Base-by-base conservation (phyloP, 202 grass and related monocot genomes). In the Musa balbisiana region DNA sequence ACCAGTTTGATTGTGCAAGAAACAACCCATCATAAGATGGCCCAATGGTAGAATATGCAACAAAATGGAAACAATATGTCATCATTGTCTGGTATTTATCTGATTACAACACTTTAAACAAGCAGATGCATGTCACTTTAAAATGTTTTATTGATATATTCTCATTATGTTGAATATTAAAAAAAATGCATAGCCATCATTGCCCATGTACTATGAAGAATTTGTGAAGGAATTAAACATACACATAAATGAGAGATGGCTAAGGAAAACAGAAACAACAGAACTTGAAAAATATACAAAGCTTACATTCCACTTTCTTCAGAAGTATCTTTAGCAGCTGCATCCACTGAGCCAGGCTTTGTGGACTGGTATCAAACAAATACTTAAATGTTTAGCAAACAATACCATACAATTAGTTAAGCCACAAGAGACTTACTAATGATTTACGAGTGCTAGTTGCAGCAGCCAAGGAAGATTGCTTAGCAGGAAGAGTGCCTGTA, bases 281-380 rank as follows among this genome's bases (percentile, higher is more conserved):
- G 49, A 65, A 66, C 20, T 51, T 9, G 20, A 23, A 27, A 10
- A 81, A 53, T 71, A 62, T 62, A 85, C 71, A 43, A 67, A 81
- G 77, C 92, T 78, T 83, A 97, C 93, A 79, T 83, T 79, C 76
- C 86, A 68, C 71, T 56, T 53, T 43, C 33, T 43, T 87, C 85
- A 59, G 88, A 81, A 82, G 83, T 71, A 65, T 87, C 87, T 16
- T 84, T 88, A 66, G 83, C 53, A 66, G 80, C 17, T 24, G 55
- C 74, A 58, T 89, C 88, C 27, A 86, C 81, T 24, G 86, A 91
- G 81, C 71, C 90, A 91, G 90, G 84, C 64, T 93, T 97, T 26
- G 76, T 29, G 68, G 74, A 79, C 94, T 97, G 62, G 22, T 67
- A 62, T 71, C 19, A 69, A 54, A 24, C 27, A 82, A 73, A 81